Evolutionary conservation across 345 rosid species (phyloP).

Genomic region (Viola odorata): DNA sequence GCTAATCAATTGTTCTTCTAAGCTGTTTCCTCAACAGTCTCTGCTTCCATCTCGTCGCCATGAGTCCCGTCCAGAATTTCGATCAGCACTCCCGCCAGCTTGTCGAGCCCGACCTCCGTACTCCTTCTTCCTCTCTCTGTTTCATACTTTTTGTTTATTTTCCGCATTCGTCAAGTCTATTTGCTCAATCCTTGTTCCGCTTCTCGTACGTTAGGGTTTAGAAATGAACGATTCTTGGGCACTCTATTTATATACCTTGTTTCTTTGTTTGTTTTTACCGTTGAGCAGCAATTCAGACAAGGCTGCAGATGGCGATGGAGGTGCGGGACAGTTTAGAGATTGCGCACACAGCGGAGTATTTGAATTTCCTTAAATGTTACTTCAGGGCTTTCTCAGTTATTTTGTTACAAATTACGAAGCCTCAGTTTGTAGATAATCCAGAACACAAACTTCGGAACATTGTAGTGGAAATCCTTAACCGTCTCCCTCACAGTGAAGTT

Average conservation of each 20-base stretch:
- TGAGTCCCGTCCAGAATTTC: slow-evolving; percentile 97
- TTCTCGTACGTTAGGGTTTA: background rate
- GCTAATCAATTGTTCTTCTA: background rate
- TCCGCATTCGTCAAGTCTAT: background rate
- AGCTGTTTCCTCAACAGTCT: no score
- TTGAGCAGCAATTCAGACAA: slow-evolving; percentile 61
- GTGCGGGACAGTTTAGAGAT: slow-evolving; percentile 98
- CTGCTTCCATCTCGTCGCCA: slow-evolving; percentile 15
- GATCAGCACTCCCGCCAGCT: slow-evolving; percentile 90
- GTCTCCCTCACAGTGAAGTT: slow-evolving; percentile 94
- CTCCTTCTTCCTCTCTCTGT: slow-evolving; percentile 1
- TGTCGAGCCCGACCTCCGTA: slow-evolving; percentile 77
- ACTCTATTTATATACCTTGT: background rate
- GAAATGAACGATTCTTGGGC: background rate
- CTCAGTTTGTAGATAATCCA: slow-evolving; percentile 71
- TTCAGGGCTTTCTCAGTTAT: slow-evolving; percentile 83
- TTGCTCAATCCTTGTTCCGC: background rate
- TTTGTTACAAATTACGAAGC: slow-evolving; percentile 69
- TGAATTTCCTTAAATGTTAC: slow-evolving; percentile 90
- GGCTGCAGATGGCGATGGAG: slow-evolving; percentile 90
- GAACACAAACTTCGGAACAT: slow-evolving; percentile 91
- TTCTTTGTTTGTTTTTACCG: background rate
- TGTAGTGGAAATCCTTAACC: slow-evolving; percentile 90
- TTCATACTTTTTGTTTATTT: background rate
- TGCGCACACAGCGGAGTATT: slow-evolving; percentile 92